Evolutionary conservation across 495 filamentous ascomycete genomes (phyloP).

Genomic region (Trichoderma orchidacearum): DNA sequence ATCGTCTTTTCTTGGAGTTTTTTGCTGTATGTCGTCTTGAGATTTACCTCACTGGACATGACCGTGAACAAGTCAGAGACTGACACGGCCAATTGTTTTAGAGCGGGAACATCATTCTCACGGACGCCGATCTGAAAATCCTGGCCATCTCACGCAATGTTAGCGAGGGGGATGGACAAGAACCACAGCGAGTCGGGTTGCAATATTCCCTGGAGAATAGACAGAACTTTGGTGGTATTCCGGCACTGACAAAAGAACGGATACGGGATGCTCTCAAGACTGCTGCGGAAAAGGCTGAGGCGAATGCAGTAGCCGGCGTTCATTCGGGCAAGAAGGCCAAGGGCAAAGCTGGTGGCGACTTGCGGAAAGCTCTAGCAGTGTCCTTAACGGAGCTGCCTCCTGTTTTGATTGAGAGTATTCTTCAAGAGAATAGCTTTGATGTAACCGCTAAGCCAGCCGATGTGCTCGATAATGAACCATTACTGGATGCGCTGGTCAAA

Average conservation of each 20-base stretch:
- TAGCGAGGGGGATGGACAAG: slow-evolving; percentile 52
- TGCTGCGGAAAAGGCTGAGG: slow-evolving; percentile 39
- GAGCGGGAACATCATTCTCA: slow-evolving; percentile 80
- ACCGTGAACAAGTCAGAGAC: not conserved
- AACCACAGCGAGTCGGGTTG: slow-evolving; percentile 62
- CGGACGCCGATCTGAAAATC: slow-evolving; percentile 66
- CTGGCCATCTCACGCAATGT: slow-evolving; percentile 73
- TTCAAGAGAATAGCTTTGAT: slow-evolving; percentile 56
- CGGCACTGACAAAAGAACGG: slow-evolving; percentile 57
- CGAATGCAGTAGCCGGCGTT: slow-evolving; percentile 18
- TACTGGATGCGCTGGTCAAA: slow-evolving; percentile 47
- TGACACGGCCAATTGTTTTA: not conserved
- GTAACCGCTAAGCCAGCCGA: slow-evolving; percentile 47
- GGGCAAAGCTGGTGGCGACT: slow-evolving; percentile 56
- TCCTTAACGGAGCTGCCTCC: slow-evolving; percentile 81
- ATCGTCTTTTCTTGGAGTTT: slow-evolving; percentile 84
- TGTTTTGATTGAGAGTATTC: slow-evolving; percentile 72
- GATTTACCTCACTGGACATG: not conserved
- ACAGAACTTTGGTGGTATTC: slow-evolving; percentile 66
- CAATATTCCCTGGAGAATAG: slow-evolving; percentile 70
- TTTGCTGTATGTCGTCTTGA: slow-evolving; percentile 46
- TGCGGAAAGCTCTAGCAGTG: slow-evolving; percentile 66
- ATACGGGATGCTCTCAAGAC: slow-evolving; percentile 55
- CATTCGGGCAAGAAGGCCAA: slow-evolving; percentile 47
- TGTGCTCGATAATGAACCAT: slow-evolving; percentile 49